phyloP scores from a whole-genome alignment of 2,329 filamentous ascomycete genomes.

The Penicillium hordei region DNA sequence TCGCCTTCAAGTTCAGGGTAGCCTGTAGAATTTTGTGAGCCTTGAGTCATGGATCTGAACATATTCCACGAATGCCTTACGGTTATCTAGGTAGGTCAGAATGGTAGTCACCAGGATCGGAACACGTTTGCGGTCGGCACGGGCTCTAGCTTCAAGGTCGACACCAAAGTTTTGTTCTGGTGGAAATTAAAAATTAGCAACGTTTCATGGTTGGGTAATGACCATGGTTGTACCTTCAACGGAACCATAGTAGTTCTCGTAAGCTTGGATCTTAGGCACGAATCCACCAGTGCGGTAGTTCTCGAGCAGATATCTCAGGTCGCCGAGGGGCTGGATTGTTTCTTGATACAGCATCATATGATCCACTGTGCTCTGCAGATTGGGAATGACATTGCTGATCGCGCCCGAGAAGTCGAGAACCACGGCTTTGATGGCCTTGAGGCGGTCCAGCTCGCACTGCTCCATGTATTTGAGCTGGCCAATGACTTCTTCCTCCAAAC shows the following conservation, averaged over 20 bases:
- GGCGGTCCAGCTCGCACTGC: slow-evolving; percentile 89
- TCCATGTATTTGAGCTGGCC: slow-evolving; percentile 94
- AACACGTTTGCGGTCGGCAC: slow-evolving; percentile 92
- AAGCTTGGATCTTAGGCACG: slow-evolving; percentile 83
- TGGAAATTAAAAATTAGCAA: slow-evolving; percentile 19
- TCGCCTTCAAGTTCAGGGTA: slow-evolving; percentile 98
- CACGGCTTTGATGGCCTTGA: slow-evolving; percentile 98
- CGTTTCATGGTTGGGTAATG: not conserved
- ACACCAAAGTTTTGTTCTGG: slow-evolving; percentile 93
- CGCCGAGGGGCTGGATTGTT: slow-evolving; percentile 89
- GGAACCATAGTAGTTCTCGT: slow-evolving; percentile 99
- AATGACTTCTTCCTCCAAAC: slow-evolving; percentile 92
- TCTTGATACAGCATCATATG: slow-evolving; percentile 99
- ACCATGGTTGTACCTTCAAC: slow-evolving; percentile 63
- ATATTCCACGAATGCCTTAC: slow-evolving; percentile 34
- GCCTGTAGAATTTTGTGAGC: slow-evolving; percentile 45
- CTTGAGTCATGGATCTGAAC: not conserved
- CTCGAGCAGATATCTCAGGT: slow-evolving; percentile 90
- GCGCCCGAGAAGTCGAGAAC: slow-evolving; percentile 96
- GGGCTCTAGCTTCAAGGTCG: slow-evolving; percentile 90
- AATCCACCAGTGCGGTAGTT: slow-evolving; percentile 96
- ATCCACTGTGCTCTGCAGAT: slow-evolving; percentile 90
- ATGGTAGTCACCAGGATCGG: slow-evolving; percentile 89
- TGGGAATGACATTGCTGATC: slow-evolving; percentile 96
- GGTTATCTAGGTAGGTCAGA: slow-evolving; percentile 90